Conservation (phyloP, 768 basidiomycete species). For the Hysterangium stoloniferum region DNA sequence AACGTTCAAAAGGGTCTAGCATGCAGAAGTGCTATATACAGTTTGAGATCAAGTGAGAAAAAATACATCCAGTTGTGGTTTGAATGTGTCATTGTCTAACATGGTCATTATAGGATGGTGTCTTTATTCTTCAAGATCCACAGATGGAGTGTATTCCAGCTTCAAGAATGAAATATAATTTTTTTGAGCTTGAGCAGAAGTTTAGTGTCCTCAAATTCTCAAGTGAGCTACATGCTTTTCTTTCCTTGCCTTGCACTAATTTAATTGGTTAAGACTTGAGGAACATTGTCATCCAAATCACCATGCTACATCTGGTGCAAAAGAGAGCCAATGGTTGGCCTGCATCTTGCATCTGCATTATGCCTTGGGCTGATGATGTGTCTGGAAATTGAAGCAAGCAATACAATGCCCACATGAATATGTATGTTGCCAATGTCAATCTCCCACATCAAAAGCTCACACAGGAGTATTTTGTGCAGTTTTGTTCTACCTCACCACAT, state of each 20-base stretch:
- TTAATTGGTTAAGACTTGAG: not conserved
- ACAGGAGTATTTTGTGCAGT: conserved; percentile 28
- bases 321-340: conserved; percentile 12
- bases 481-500: conserved; percentile 24
- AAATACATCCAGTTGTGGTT: too few relatives aligned
- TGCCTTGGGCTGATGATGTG: conserved; percentile 27
- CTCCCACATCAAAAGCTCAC: conserved; percentile 21
- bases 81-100: too few relatives aligned
- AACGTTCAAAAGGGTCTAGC: not conserved
- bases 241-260: too few relatives aligned
- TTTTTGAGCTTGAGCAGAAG: too few relatives aligned
- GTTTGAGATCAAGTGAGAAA: too few relatives aligned
- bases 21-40: conserved; percentile 9
- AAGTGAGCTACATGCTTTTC: not conserved
- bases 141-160: too few relatives aligned
- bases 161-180: too few relatives aligned
- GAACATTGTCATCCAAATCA: not conserved
- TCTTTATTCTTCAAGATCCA: too few relatives aligned
- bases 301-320: conserved; percentile 8
- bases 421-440: conserved; percentile 25
- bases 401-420: conserved; percentile 29
- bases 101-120: too few relatives aligned
- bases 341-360: conserved; percentile 13
- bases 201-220: not conserved
- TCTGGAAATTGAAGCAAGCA: conserved; percentile 30